phyloP scores from a whole-genome alignment of 371 early-diverging fungal genomes.

The Scutellospora calospora region DNA sequence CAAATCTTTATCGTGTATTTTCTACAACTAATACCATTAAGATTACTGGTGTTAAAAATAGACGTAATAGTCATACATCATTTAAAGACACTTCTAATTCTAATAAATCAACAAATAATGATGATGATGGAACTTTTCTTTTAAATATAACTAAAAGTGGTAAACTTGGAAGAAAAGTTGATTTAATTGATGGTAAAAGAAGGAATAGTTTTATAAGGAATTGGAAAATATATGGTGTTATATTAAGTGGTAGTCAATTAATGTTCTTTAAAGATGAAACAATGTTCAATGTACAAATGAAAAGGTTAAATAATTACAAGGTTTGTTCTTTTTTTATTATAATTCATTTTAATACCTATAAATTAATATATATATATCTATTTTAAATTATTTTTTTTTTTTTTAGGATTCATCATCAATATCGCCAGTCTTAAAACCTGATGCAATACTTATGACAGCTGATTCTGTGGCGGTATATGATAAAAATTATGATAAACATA shows the following conservation, averaged over 20 bases:
- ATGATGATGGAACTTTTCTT: constrained; percentile 55
- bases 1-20: constrained; percentile 51
- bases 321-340: background rate
- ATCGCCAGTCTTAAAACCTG: constrained; percentile 55
- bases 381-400: background rate
- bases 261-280: constrained; percentile 73
- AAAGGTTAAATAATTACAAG: background rate
- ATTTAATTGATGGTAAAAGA: constrained; percentile 67
- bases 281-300: constrained; percentile 49
- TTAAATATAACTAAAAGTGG: constrained; percentile 78
- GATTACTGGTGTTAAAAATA: constrained; percentile 58
- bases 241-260: constrained; percentile 80
- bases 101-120: constrained; percentile 12
- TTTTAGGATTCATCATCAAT: constrained; percentile 42
- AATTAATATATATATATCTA: background rate
- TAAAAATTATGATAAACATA: constrained; percentile 73
- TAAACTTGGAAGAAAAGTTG: constrained; percentile 75
- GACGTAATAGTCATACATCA: constrained; percentile 11
- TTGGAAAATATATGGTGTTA: constrained; percentile 80
- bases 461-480: constrained; percentile 79
- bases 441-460: constrained; percentile 68
- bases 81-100: background rate
- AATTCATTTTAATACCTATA: background rate
- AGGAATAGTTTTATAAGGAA: constrained; percentile 66
- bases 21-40: constrained; percentile 53